Percentiles rank a stretch among this genome's conserved stretches.
These are phyloP conservation scores for Xylaria hypoxylon DNA, from an alignment of 2,329 filamentous ascomycete species.

Conservation along the genomic window DNA sequence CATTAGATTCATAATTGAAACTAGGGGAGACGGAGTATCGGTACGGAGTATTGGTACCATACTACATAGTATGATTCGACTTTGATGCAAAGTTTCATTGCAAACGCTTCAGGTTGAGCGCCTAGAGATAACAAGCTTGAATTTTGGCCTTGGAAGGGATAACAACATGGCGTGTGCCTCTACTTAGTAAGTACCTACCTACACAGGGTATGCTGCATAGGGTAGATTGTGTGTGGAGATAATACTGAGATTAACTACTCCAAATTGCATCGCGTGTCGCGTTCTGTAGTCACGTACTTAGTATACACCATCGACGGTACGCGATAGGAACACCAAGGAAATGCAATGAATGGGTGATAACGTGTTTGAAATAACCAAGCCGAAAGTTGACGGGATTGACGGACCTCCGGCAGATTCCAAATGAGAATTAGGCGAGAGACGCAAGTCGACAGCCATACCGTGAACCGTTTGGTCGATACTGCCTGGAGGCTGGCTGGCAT, in stretches of 20 bases:
- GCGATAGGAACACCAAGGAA: neutral
- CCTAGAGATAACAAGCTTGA: neutral
- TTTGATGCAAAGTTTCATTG: conserved; percentile 8
- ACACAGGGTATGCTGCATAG: conserved; percentile 3
- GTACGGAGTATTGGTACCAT: conserved; percentile 8
- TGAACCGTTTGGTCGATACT: conserved; percentile 13
- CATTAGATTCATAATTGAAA: conserved; percentile 5
- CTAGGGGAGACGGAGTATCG: conserved; percentile 1
- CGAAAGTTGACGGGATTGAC: neutral
- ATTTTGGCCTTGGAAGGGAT: neutral
- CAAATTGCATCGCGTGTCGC: neutral
- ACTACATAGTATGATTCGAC: conserved; percentile 11
- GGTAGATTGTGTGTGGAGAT: neutral
- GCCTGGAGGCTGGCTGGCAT: neutral
- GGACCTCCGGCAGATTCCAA: neutral
- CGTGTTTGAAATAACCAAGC: neutral
- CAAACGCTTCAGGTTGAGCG: conserved; percentile 13
- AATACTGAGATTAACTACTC: conserved; percentile 9
- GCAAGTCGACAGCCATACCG: neutral
- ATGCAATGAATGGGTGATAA: neutral
- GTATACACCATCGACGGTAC: neutral
- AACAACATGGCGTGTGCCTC: neutral
- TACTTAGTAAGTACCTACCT: no score
- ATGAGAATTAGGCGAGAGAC: neutral
- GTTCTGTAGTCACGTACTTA: conserved; percentile 1